Conservation (phyloP, 73 alveolate species). For the Breviolum minutum region DNA sequence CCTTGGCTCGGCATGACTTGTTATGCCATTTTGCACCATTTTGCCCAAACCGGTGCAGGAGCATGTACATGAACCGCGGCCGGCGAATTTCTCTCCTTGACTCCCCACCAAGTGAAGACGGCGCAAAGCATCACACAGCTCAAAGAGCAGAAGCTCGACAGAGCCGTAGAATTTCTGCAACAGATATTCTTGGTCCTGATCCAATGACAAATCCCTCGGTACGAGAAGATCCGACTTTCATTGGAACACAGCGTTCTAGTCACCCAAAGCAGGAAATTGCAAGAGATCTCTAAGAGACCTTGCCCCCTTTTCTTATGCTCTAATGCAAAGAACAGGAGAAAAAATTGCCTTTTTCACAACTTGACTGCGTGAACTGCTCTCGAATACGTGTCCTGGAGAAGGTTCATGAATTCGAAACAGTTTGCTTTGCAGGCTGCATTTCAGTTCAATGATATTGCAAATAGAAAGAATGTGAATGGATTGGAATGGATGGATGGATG, state of each 20-base stretch:
- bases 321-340: not conserved
- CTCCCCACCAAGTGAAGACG: not conserved
- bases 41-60: not conserved
- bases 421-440: no score
- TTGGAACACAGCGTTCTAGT: no score
- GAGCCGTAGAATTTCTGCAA: not conserved
- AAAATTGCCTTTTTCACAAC: not conserved
- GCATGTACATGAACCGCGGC: constrained; percentile 36
- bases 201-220: not conserved
- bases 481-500: no score
- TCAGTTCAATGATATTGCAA: no score
- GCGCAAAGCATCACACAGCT: not conserved
- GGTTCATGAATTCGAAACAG: no score
- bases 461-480: no score
- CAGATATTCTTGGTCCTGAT: not conserved
- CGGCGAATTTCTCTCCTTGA: not conserved
- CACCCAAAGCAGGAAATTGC: not conserved
- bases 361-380: no score
- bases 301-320: not conserved
- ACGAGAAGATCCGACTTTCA: not conserved
- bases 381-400: no score
- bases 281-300: constrained; percentile 5
- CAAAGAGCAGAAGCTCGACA: not conserved
- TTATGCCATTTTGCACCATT: not conserved
- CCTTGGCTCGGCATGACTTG: not conserved